Evolutionary conservation across 768 basidiomycete genomes (phyloP).

Genomic region (Trametes elegans): DNA sequence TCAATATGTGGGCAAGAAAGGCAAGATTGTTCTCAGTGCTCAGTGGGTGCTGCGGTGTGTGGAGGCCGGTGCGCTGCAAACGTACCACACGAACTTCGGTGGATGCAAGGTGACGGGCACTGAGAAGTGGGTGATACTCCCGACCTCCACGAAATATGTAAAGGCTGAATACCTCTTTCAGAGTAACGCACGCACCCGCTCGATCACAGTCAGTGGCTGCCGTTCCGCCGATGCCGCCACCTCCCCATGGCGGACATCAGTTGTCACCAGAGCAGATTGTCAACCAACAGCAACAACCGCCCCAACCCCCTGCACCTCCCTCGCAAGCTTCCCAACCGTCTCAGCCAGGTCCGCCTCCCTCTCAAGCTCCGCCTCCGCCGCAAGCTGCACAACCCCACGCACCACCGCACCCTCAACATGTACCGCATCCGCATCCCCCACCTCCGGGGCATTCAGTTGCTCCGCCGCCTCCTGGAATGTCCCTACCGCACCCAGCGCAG

Average conservation of each 20-base stretch:
- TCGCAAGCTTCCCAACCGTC: conserved; percentile 7
- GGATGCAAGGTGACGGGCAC: conserved; percentile 77
- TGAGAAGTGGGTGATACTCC: conserved; percentile 52
- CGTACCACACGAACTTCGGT: conserved; percentile 74
- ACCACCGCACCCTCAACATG: conserved; percentile 9
- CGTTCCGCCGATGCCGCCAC: conserved; percentile 7
- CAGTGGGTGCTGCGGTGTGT: conserved; percentile 81
- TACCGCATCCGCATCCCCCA: background rate
- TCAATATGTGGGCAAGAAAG: conserved; percentile 77
- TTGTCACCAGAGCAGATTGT: conserved; percentile 20
- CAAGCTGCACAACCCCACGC: background rate
- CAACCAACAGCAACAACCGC: conserved; percentile 20
- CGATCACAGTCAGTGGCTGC: background rate
- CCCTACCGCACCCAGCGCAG: conserved; percentile 24
- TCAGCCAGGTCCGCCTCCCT: background rate
- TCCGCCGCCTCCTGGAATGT: conserved; percentile 23
- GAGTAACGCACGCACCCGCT: background rate
- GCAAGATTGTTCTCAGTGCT: conserved; percentile 70
- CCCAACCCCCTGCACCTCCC: conserved; percentile 11
- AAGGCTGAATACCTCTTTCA: background rate
- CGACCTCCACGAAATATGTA: background rate
- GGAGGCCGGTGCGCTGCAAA: conserved; percentile 64
- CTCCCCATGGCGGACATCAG: conserved; percentile 10
- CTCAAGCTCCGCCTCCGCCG: conserved; percentile 4
- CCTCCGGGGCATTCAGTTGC: conserved; percentile 6